Conservation (phyloP, 495 filamentous ascomycete species). For the Chaetomium fimeti region DNA sequence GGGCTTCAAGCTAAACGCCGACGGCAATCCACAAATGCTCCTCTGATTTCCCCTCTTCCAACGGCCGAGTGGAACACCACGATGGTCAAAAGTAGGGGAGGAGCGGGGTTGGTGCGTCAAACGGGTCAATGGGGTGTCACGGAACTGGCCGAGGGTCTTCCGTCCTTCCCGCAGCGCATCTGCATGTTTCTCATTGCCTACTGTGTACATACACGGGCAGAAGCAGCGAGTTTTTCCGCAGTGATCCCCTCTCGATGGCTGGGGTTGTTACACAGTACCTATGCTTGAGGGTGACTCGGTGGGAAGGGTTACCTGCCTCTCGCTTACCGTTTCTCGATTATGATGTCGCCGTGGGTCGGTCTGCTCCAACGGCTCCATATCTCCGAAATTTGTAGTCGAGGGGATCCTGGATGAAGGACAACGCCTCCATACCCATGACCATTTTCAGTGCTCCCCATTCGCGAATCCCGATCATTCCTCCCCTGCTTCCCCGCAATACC, state of each 20-base stretch:
- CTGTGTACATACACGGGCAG: too few species aligned
- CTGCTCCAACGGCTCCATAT: neutral
- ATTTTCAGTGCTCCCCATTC: neutral
- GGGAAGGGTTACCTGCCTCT: too few species aligned
- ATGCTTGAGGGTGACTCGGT: neutral
- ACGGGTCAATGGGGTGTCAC: slow-evolving; percentile 7
- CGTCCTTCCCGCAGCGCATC: neutral
- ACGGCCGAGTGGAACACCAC: slow-evolving; percentile 20
- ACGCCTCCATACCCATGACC: neutral
- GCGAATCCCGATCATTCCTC: neutral
- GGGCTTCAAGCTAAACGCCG: neutral
- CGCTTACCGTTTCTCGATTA: too few species aligned
- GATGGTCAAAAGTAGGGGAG: neutral
- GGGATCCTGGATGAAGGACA: neutral
- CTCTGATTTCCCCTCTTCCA: neutral
- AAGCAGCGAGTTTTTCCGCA: too few species aligned
- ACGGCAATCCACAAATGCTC: neutral
- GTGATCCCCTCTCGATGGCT: too few species aligned
- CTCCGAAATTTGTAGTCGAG: neutral
- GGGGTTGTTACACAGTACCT: too few species aligned
- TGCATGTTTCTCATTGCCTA: neutral
- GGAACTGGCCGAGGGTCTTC: neutral
- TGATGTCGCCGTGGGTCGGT: too few species aligned
- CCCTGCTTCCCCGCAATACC: slow-evolving; percentile 6
- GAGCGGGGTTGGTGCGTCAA: slow-evolving; percentile 12